Evolutionary conservation across 148 eudicot species (phyloP).

Genomic region (Tetragonia tetragonoides): DNA sequence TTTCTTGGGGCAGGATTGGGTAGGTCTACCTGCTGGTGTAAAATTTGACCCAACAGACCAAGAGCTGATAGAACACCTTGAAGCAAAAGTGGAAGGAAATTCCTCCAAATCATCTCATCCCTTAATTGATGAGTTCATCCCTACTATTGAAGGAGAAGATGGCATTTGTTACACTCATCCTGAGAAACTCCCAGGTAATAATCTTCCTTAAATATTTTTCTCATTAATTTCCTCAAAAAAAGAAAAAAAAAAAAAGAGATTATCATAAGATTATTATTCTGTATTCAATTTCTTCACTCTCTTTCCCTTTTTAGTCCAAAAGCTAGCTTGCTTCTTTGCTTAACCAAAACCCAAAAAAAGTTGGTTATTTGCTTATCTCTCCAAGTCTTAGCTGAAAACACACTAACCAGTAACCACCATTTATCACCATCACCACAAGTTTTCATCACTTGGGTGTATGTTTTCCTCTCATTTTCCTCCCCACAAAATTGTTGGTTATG

Average conservation of each 20-base stretch:
- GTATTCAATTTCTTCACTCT: not conserved
- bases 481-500: slow-evolving; percentile 31
- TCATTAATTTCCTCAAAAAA: not conserved
- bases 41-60: slow-evolving; percentile 99
- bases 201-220: not conserved
- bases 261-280: not conserved
- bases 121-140: slow-evolving; percentile 93
- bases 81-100: slow-evolving; percentile 79
- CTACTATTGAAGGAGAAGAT: slow-evolving; percentile 97
- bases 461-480: not conserved
- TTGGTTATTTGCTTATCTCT: slow-evolving; percentile 2
- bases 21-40: slow-evolving; percentile 98
- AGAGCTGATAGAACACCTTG: slow-evolving; percentile 96
- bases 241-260: not conserved
- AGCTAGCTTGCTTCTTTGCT: slow-evolving; percentile 12
- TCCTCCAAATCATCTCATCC: slow-evolving; percentile 87
- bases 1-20: slow-evolving; percentile 71
- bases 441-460: not conserved
- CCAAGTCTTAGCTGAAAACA: slow-evolving; percentile 27
- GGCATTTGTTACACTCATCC: slow-evolving; percentile 99
- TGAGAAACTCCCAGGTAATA: slow-evolving; percentile 91
- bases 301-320: not conserved
- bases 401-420: not conserved
- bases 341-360: slow-evolving; percentile 2
- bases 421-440: slow-evolving; percentile 1